Percentiles rank a stretch among this genome's conserved stretches.
Evolutionary conservation across 495 filamentous ascomycete genomes (phyloP).

Genomic region (Aspergillus diversus): DNA sequence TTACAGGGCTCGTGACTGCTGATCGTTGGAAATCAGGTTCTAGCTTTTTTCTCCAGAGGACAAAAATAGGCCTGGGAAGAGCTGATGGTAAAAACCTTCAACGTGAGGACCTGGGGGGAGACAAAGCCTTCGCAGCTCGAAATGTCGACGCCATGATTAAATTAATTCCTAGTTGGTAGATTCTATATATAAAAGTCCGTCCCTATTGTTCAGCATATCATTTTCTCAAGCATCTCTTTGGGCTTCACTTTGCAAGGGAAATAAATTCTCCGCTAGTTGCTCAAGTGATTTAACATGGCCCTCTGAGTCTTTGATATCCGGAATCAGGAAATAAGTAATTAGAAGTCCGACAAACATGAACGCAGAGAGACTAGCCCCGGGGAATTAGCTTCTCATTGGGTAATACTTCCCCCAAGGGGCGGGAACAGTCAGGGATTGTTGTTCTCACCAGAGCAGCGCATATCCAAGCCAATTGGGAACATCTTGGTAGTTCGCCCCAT

Average conservation of each 20-base stretch:
- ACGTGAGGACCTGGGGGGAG: too few relatives aligned
- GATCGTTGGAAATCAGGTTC: too few relatives aligned
- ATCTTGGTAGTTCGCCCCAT: conserved; percentile 8
- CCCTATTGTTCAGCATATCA: not conserved
- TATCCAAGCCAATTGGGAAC: conserved; percentile 18
- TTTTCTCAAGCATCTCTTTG: not conserved
- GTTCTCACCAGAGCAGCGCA: conserved; percentile 18
- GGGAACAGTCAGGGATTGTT: not conserved
- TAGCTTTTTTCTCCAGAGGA: too few relatives aligned
- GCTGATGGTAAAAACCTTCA: too few relatives aligned
- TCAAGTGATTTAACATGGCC: conserved; percentile 20
- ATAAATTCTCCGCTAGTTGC: conserved; percentile 13
- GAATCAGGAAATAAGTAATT: conserved; percentile 16
- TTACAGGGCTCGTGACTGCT: too few relatives aligned
- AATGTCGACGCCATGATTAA: not conserved
- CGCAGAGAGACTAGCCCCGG: conserved; percentile 6
- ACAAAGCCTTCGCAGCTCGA: not conserved
- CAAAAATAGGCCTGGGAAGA: too few relatives aligned
- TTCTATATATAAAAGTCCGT: not conserved
- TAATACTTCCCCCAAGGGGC: not conserved
- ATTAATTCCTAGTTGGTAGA: not conserved
- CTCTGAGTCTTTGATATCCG: conserved; percentile 16
- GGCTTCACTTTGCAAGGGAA: not conserved
- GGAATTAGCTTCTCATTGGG: not conserved
- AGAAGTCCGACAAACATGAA: conserved; percentile 20